phyloP scores from a whole-genome alignment of 129 eudicot genomes.

The Chrysanthemum lavandulifolium region DNA sequence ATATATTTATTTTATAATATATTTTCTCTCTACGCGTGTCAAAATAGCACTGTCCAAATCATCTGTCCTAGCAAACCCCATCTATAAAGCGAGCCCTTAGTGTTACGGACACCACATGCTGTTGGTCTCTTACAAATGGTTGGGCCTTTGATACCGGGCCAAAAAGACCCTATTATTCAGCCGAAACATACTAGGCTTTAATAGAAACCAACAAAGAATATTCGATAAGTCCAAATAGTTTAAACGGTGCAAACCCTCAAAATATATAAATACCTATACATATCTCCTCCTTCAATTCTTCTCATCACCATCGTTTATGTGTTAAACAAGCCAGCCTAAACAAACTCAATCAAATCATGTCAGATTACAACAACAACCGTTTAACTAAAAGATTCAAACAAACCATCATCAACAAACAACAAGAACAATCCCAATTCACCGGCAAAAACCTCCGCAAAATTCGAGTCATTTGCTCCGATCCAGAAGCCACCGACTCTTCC shows the following conservation, averaged over 20 bases:
- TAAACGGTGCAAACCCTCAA: slow-evolving; percentile 23
- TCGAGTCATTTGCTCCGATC: slow-evolving; percentile 45
- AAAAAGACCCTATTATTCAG: not conserved
- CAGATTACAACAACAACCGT: slow-evolving; percentile 24
- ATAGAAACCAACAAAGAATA: slow-evolving; percentile 2
- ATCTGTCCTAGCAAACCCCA: no score
- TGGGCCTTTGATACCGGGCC: no score
- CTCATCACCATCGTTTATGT: slow-evolving; percentile 18
- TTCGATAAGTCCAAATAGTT: slow-evolving; percentile 8
- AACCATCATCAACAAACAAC: slow-evolving; percentile 17
- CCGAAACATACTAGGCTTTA: not conserved
- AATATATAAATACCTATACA: not conserved
- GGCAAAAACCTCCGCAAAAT: slow-evolving; percentile 33
- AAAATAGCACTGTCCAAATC: no score
- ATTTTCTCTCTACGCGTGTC: no score
- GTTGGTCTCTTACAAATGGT: no score
- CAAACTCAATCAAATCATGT: slow-evolving; percentile 15
- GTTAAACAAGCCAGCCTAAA: not conserved
- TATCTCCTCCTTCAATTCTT: not conserved
- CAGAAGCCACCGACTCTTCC: slow-evolving; percentile 45
- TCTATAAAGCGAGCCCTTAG: no score
- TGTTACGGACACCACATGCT: no score
- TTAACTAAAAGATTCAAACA: slow-evolving; percentile 24
- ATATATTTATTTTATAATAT: no score
- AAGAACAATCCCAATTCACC: slow-evolving; percentile 19